Evolutionary conservation across 352 stramenopile genomes (phyloP), one percentile per base, ranked within the genome.

Genomic region (Phytopythium aichiense): DNA sequence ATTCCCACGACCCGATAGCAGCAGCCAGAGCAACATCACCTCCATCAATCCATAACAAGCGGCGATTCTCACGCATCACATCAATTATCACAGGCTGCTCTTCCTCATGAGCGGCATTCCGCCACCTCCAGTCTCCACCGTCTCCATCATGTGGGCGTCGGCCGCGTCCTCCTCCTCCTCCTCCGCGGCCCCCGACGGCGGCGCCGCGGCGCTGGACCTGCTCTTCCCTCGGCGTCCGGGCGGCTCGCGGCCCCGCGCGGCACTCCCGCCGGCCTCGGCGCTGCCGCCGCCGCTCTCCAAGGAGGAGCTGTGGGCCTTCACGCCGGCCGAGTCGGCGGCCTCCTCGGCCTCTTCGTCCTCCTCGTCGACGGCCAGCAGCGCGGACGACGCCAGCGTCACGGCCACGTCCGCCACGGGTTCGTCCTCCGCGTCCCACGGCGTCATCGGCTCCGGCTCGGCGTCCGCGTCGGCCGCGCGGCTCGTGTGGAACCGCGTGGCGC

Each of bases 401-500:
- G 20, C n/a, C 20, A 16, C 38, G 12, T 2, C 28, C 28, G 28
- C 28, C 28, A 5, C 28, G 2, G 28, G 2, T 0, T 18, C 38
- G 1, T 45, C 38, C 13, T 20, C 38, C 38, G 38, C 38, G 12
- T 45, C 38, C 38, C 76, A 81, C 53, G 74, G 74, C 18, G 58
- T 71, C 18, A 83, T 86, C 30, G 76, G 76, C 45, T 75, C 64
- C 28, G 28, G 28, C 28, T 31, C 28, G 28, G 28, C 28, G 28
- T 31, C 28, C 28, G 28, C 28, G 28, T 31, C 28, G 28, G 28
- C 28, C 28, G 28, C 74, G 46, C 61, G 74, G 20, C 68, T 88
- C 56, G 66, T 88, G 7, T 89, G 77, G 77, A 88, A 76, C 58
- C 68, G 80, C 53, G 71, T 75, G 46, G 80, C 71, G 53, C 69